Evolutionary conservation across 257 asterid species (phyloP).

Genomic region (Perilla frutescens): DNA sequence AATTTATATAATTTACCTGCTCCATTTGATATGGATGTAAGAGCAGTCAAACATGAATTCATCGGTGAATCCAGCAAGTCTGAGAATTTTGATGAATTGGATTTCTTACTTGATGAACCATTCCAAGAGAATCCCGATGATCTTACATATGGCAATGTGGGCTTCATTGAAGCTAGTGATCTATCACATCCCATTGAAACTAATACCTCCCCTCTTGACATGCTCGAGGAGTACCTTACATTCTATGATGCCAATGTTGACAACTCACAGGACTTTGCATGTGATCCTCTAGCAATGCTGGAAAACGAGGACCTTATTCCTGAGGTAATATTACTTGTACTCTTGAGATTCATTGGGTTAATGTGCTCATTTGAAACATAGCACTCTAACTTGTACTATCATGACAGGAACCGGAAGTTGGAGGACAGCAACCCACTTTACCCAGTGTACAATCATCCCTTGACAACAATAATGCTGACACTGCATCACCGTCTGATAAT

Average conservation of each 20-base stretch:
- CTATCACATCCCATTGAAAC: slow-evolving; percentile 56
- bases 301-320: slow-evolving; percentile 45
- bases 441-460: slow-evolving; percentile 40
- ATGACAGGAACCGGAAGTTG: slow-evolving; percentile 53
- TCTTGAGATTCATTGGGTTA: not conserved
- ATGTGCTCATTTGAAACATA: slow-evolving; percentile 5
- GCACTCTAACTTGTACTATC: slow-evolving; percentile 20
- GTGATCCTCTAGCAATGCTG: slow-evolving; percentile 51
- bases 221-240: slow-evolving; percentile 69
- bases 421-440: slow-evolving; percentile 32
- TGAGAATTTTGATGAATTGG: slow-evolving; percentile 47
- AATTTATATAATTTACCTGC: slow-evolving; percentile 49
- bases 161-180: slow-evolving; percentile 76
- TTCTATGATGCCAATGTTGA: slow-evolving; percentile 66
- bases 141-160: slow-evolving; percentile 56
- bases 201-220: slow-evolving; percentile 52
- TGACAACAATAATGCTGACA: slow-evolving; percentile 29
- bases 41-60: slow-evolving; percentile 74
- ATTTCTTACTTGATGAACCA: slow-evolving; percentile 71
- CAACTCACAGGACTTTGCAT: slow-evolving; percentile 40
- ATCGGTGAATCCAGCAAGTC: slow-evolving; percentile 74
- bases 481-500: slow-evolving; percentile 50
- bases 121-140: slow-evolving; percentile 50
- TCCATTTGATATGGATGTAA: slow-evolving; percentile 43
- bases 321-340: slow-evolving; percentile 54